phyloP scores from a whole-genome alignment of 495 filamentous ascomycete genomes.

The Clohesyomyces aquaticus region DNA sequence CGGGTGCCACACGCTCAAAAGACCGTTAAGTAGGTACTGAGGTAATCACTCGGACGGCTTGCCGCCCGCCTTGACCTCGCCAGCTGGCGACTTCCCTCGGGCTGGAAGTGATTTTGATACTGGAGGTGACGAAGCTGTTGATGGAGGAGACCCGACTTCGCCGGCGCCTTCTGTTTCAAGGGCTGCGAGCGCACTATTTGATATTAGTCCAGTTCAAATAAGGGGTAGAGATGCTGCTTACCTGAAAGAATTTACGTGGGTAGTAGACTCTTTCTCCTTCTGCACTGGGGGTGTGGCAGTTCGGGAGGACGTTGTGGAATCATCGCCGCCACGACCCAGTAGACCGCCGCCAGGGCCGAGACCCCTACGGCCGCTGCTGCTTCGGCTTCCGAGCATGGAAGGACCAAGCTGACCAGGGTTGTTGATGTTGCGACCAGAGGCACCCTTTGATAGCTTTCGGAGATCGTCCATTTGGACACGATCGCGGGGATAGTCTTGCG shows the following conservation, averaged over 20 bases:
- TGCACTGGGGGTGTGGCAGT: constrained; percentile 79
- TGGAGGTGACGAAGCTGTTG: constrained; percentile 61
- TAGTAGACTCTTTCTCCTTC: constrained; percentile 64
- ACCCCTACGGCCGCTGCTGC: constrained; percentile 79
- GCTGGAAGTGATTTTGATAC: constrained; percentile 59
- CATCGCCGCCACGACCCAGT: constrained; percentile 71
- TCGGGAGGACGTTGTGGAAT: constrained; percentile 80
- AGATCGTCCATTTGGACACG: constrained; percentile 89
- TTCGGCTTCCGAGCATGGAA: constrained; percentile 73
- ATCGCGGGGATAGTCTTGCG: constrained; percentile 72
- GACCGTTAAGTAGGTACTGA: constrained; percentile 23
- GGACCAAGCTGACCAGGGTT: constrained; percentile 64
- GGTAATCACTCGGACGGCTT: constrained; percentile 40
- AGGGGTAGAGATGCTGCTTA: constrained; percentile 48
- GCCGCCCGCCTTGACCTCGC: constrained; percentile 26
- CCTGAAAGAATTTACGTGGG: constrained; percentile 88
- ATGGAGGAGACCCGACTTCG: constrained; percentile 64
- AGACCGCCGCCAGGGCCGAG: constrained; percentile 73
- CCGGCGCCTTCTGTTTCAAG: constrained; percentile 57
- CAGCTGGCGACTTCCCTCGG: constrained; percentile 55
- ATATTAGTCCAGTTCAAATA: constrained; percentile 39
- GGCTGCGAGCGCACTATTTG: constrained; percentile 59
- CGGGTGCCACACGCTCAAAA: constrained; percentile 24
- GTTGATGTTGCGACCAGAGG: constrained; percentile 58
- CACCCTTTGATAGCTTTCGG: constrained; percentile 68